Conservation (phyloP, 257 asterid species). For the Plantago major region DNA sequence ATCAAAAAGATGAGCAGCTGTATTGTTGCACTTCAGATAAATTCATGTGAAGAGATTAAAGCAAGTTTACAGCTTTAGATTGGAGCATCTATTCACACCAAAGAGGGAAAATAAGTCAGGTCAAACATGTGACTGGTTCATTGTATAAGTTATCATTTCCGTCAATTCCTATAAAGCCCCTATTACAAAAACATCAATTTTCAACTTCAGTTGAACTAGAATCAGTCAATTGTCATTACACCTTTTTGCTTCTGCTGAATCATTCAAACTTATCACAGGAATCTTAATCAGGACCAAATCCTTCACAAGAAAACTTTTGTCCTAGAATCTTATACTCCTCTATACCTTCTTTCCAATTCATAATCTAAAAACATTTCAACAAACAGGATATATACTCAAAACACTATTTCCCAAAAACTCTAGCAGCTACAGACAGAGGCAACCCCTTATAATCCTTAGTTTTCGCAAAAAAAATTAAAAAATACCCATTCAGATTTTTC, state of each 20-base stretch:
- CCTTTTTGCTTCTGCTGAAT: background rate
- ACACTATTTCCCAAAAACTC: background rate
- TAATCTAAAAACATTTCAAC: background rate
- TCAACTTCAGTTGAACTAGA: conserved; percentile 26
- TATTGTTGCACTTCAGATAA: conserved; percentile 25
- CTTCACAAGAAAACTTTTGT: conserved; percentile 3
- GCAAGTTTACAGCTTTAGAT: conserved; percentile 23
- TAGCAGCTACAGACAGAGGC: background rate
- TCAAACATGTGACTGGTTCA: conserved; percentile 56
- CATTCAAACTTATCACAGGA: conserved; percentile 4
- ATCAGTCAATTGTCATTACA: conserved; percentile 27
- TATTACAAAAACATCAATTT: conserved; percentile 17
- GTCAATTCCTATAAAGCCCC: conserved; percentile 29
- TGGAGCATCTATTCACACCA: conserved; percentile 30
- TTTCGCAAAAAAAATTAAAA: too few relatives aligned
- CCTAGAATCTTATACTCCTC: background rate
- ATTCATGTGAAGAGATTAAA: conserved; percentile 57
- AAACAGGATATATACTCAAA: background rate
- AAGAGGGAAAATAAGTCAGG: conserved; percentile 30
- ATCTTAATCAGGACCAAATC: conserved; percentile 6
- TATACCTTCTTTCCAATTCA: background rate
- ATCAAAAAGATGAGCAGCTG: conserved; percentile 30
- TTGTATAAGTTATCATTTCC: conserved; percentile 23
- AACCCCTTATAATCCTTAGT: too few relatives aligned
- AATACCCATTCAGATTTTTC: too few relatives aligned